Conservation (phyloP, 768 basidiomycete genomes). For the Tricholoma sp. region DNA sequence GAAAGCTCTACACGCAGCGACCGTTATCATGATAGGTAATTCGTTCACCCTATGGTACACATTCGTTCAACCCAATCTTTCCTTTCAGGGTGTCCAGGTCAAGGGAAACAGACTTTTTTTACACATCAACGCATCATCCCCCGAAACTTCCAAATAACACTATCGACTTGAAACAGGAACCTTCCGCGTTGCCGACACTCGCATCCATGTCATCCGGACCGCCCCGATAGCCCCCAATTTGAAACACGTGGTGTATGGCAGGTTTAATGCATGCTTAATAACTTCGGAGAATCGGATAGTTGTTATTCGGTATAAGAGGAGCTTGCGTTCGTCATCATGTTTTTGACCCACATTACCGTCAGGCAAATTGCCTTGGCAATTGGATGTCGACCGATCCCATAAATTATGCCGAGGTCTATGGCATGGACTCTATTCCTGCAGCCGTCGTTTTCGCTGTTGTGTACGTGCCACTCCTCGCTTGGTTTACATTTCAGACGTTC, state of each 20-base stretch:
- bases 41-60: not conserved
- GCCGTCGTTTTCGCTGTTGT: constrained; percentile 31
- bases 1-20: too few species aligned
- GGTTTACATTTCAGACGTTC: constrained; percentile 28
- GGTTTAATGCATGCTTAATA: not conserved
- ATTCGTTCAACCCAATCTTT: too few species aligned
- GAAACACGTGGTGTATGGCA: too few species aligned
- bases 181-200: not conserved
- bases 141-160: too few species aligned
- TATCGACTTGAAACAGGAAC: too few species aligned
- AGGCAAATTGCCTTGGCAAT: not conserved
- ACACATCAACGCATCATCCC: too few species aligned
- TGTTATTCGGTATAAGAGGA: not conserved
- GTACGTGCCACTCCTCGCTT: constrained; percentile 26
- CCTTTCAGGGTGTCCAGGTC: too few species aligned
- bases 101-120: too few species aligned
- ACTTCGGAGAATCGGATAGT: too few species aligned
- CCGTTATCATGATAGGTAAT: too few species aligned
- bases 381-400: constrained; percentile 2
- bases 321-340: not conserved
- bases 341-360: not conserved
- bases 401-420: constrained; percentile 29
- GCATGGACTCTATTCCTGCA: constrained; percentile 29
- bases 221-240: not conserved
- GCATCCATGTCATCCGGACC: not conserved